Conservation (phyloP, 2,329 filamentous ascomycete species). For the Claviceps humidiphila region DNA sequence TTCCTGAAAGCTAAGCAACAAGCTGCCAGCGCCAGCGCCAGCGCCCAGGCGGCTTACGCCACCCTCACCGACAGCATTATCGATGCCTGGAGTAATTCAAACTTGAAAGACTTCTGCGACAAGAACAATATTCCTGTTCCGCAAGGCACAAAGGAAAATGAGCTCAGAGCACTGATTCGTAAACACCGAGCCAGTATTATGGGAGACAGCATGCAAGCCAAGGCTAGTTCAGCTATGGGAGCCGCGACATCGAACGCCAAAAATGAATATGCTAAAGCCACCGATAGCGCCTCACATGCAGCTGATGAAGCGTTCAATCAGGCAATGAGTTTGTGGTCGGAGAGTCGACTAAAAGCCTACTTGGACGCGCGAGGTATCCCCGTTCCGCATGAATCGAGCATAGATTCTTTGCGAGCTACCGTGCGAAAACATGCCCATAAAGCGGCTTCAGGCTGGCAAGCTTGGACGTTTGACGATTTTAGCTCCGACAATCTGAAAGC, state of each 20-base stretch:
- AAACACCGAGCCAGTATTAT: constrained; percentile 67
- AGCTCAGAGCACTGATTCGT: constrained; percentile 77
- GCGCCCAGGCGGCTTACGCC: constrained; percentile 55
- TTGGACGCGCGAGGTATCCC: constrained; percentile 66
- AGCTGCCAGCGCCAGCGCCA: constrained; percentile 46
- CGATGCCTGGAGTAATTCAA: constrained; percentile 75
- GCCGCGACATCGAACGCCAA: constrained; percentile 63
- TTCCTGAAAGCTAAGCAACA: constrained; percentile 54
- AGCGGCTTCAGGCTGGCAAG: constrained; percentile 51
- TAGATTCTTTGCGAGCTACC: constrained; percentile 58
- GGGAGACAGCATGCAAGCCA: constrained; percentile 48
- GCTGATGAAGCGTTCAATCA: constrained; percentile 54
- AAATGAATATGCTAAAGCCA: constrained; percentile 66
- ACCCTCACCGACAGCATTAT: constrained; percentile 73
- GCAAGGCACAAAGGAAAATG: constrained; percentile 81
- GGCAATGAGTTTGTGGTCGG: constrained; percentile 52
- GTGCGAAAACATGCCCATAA: constrained; percentile 64
- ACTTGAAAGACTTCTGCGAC: constrained; percentile 87
- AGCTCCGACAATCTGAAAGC: constrained; percentile 55
- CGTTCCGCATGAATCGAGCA: constrained; percentile 57
- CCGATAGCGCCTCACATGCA: constrained; percentile 50
- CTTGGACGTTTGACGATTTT: constrained; percentile 72
- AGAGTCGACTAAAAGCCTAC: constrained; percentile 64
- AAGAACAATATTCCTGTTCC: constrained; percentile 78
- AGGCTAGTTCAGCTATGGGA: constrained; percentile 48